Conservation (phyloP, 805 yeast genomes). For the Pichia occidentalis region DNA sequence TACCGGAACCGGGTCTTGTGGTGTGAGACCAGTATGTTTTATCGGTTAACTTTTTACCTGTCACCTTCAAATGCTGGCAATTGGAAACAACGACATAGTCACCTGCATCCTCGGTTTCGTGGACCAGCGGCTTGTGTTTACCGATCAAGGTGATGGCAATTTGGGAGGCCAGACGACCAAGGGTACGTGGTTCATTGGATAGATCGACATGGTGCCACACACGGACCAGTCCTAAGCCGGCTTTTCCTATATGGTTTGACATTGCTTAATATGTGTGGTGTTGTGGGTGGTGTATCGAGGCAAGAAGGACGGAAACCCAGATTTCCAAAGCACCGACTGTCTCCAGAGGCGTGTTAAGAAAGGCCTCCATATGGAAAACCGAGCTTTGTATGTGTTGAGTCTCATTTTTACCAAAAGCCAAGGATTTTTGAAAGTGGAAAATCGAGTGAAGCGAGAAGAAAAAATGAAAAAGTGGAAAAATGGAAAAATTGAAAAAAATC, state of each 20-base stretch:
- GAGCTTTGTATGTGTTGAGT: too few species aligned
- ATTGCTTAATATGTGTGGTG: slow-evolving; percentile 25
- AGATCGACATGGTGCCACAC: slow-evolving; percentile 96
- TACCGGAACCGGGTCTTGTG: slow-evolving; percentile 82
- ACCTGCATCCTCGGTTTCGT: slow-evolving; percentile 78
- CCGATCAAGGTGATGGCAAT: slow-evolving; percentile 89
- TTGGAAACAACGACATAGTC: slow-evolving; percentile 97
- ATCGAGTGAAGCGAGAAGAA: too few species aligned
- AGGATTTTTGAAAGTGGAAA: too few species aligned
- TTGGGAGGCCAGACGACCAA: slow-evolving; percentile 87
- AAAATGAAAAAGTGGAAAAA: too few species aligned
- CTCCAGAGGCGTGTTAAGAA: too few species aligned
- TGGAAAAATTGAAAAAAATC: too few species aligned
- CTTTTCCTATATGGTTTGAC: slow-evolving; percentile 43
- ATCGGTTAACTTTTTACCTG: slow-evolving; percentile 78
- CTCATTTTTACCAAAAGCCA: too few species aligned
- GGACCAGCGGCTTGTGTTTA: slow-evolving; percentile 91
- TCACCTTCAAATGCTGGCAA: slow-evolving; percentile 70
- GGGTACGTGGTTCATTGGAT: slow-evolving; percentile 72
- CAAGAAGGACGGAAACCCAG: not conserved
- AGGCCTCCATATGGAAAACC: too few species aligned
- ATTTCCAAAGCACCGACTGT: too few species aligned
- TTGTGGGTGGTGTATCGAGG: not conserved
- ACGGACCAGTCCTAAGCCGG: slow-evolving; percentile 52
- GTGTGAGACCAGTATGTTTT: slow-evolving; percentile 88